These are phyloP conservation scores for Penicillium corylophilum DNA, from an alignment of 2,329 filamentous ascomycete species.

Conservation along the genomic window DNA sequence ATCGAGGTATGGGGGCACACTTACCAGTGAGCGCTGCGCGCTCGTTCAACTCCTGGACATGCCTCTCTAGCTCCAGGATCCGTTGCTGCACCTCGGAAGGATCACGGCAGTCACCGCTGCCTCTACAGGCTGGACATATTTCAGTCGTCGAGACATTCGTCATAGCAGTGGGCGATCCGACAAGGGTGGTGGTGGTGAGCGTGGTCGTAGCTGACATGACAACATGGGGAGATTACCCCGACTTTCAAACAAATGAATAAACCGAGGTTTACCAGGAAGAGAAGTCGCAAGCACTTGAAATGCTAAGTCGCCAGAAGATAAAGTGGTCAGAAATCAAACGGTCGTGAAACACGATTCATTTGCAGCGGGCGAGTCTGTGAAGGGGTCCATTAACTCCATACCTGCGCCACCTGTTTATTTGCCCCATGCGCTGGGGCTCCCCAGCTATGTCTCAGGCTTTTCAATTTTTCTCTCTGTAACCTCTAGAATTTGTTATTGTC, in stretches of 20 bases:
- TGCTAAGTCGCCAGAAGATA: background rate
- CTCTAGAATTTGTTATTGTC: no score
- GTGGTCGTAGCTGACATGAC: constrained; percentile 27
- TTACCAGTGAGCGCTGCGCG: constrained; percentile 56
- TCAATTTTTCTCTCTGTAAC: background rate
- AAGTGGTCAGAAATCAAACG: background rate
- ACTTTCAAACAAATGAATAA: background rate
- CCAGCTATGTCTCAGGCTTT: constrained; percentile 9
- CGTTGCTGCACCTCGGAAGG: constrained; percentile 38
- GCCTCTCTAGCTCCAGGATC: constrained; percentile 55
- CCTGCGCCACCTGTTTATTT: constrained; percentile 17
- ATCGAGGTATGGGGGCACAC: constrained; percentile 13
- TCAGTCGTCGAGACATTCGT: constrained; percentile 24
- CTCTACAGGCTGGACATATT: constrained; percentile 43
- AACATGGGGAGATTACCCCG: constrained; percentile 27
- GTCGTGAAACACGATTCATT: constrained; percentile 10
- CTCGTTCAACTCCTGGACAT: constrained; percentile 53
- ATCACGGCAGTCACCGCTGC: constrained; percentile 27
- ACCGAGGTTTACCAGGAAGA: background rate
- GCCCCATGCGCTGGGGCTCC: constrained; percentile 5
- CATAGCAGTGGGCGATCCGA: constrained; percentile 32
- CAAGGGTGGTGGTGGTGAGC: constrained; percentile 31
- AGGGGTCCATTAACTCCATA: constrained; percentile 20
- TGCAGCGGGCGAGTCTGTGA: constrained; percentile 8
- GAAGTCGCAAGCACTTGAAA: background rate